Base-by-base conservation (phyloP, 805 yeast genomes). In the Nakazawaea peltata region DNA sequence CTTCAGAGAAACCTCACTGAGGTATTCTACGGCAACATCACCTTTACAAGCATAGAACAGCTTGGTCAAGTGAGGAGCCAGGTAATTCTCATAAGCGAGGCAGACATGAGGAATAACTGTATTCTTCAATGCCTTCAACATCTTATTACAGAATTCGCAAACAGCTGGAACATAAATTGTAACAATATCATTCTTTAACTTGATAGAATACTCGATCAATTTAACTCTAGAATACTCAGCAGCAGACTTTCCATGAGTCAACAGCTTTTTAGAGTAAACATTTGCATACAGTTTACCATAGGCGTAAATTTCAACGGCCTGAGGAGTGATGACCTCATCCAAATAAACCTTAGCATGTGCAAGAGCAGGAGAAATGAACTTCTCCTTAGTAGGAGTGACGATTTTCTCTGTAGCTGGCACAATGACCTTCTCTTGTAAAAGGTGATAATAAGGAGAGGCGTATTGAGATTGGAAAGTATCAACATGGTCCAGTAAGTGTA, bases 141-240 rank as follows among this genome's bases (percentile, higher is more conserved):
- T 11, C 4, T 11, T 17, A 13, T 34, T 29, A 13, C 33, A 34
- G 10, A n/a, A 22, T 5, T 27, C 21, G 24, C 26, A 19, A 22
- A 22, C 10, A n/a, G 19, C 11, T 23, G 37, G 37, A 11, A 34
- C 37, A 23, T 29, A 34, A 2, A 29, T 18, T 5, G 26, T 34
- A 13, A 34, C 33, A 18, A 34, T 17, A 17, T 34, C 23, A 5
- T 24, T 13, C n/a, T 28, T 28, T 19, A 29, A 28, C n/a, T n/a
- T 29, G 5, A 11, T 19, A 4, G 29, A 16, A 24, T 17, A 19
- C 16, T 28, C 27, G 11, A 28, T 13, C 8, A 15, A 5, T 19
- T 28, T 28, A 8, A 28, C 7, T 19, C 23, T 18, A 6, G 31
- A 18, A 18, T 18, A 28, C 19, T 28, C 31, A 19, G 29, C 29